Conservation (phyloP, 176 grass and related monocot genomes). For the Canna indica region DNA sequence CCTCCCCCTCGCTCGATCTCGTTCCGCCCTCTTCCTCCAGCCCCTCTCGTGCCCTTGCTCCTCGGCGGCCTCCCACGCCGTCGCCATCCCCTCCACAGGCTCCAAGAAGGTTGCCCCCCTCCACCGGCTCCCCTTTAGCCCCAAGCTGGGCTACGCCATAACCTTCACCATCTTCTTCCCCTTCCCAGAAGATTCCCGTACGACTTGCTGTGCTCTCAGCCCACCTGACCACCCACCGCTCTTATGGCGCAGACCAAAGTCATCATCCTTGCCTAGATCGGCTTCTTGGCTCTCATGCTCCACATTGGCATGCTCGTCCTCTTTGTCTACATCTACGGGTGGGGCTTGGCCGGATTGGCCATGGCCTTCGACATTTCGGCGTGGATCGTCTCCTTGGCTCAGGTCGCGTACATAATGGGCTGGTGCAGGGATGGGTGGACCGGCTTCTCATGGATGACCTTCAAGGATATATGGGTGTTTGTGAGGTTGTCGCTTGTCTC, state of each 20-base stretch:
- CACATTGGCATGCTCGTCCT: conserved; percentile 21
- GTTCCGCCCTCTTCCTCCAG: too few relatives aligned
- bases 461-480: conserved; percentile 29
- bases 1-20: too few relatives aligned
- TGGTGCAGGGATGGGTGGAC: conserved; percentile 55
- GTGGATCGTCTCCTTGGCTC: conserved; percentile 30
- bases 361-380: conserved; percentile 22
- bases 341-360: conserved; percentile 25
- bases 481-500: conserved; percentile 46
- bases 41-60: too few relatives aligned
- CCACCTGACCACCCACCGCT: too few relatives aligned
- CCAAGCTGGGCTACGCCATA: too few relatives aligned
- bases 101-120: too few relatives aligned
- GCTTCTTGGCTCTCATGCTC: not conserved
- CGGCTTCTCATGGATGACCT: conserved; percentile 27
- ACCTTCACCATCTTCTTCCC: too few relatives aligned
- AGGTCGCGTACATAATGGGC: conserved; percentile 33
- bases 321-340: conserved; percentile 21
- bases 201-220: too few relatives aligned
- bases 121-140: too few relatives aligned
- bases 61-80: too few relatives aligned
- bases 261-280: conserved; percentile 31
- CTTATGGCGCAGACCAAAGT: conserved; percentile 67
- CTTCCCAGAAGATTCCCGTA: too few relatives aligned
- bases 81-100: too few relatives aligned